These are phyloP conservation scores for Wickerhamiella galacta DNA, from an alignment of 805 yeast genomes.

Conservation along the genomic window DNA sequence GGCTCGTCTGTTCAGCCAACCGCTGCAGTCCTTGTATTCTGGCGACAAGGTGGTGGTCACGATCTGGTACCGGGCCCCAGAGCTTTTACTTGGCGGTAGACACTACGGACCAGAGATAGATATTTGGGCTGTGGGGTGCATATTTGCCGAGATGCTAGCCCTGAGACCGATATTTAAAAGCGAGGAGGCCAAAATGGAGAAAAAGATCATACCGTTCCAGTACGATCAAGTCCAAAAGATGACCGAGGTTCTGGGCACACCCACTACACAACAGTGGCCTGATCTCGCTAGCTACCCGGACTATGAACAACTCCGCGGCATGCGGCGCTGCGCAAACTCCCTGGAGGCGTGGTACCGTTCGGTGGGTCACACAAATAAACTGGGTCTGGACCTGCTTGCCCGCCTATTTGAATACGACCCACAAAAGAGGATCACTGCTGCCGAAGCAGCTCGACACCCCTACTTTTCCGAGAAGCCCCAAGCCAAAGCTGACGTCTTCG, in stretches of 20 bases:
- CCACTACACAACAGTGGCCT: constrained; percentile 65
- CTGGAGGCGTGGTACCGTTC: constrained; percentile 74
- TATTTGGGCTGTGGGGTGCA: constrained; percentile 92
- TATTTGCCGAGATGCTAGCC: constrained; percentile 76
- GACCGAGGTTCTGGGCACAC: constrained; percentile 85
- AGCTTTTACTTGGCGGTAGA: constrained; percentile 71
- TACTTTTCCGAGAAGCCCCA: constrained; percentile 60
- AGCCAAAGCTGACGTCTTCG: constrained; percentile 65
- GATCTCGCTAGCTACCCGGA: constrained; percentile 70
- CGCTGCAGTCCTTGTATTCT: constrained; percentile 67
- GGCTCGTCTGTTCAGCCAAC: constrained; percentile 75
- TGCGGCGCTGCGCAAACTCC: constrained; percentile 48
- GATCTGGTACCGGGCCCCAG: constrained; percentile 94
- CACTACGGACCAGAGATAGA: constrained; percentile 90
- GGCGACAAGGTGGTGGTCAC: constrained; percentile 96
- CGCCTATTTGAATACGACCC: constrained; percentile 74
- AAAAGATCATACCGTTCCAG: constrained; percentile 87
- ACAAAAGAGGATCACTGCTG: constrained; percentile 57
- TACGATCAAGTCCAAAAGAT: constrained; percentile 82
- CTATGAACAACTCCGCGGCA: constrained; percentile 41
- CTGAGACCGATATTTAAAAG: constrained; percentile 91
- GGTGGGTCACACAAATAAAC: constrained; percentile 56
- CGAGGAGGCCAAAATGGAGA: constrained; percentile 93
- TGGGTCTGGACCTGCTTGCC: constrained; percentile 48
- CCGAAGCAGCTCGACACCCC: constrained; percentile 54